Conservation (phyloP, 1,284 basidiomycete genomes). For the Malassezia brasiliensis region DNA sequence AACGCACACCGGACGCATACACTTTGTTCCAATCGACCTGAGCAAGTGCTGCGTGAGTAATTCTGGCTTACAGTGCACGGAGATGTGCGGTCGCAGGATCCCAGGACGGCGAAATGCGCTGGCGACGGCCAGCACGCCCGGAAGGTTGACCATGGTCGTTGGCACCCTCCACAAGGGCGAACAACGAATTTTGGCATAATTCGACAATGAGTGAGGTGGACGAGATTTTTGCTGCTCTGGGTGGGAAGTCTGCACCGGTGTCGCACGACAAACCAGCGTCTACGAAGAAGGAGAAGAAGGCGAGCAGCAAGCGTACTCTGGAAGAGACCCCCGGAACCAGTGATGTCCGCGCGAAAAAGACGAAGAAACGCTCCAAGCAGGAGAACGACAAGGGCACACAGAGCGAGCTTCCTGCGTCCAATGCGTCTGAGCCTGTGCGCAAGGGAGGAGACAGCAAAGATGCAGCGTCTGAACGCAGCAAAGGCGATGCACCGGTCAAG, state of each 20-base stretch:
- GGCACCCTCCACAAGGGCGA: neutral
- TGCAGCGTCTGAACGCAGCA: neutral
- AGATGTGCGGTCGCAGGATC: constrained; percentile 62
- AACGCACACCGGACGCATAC: constrained; percentile 66
- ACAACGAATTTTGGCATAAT: neutral
- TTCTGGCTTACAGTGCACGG: constrained; percentile 53
- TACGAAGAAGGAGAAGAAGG: no score
- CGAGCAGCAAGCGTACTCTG: neutral
- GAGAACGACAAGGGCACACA: no score
- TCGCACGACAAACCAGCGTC: no score
- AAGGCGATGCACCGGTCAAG: neutral
- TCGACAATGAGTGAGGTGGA: constrained; percentile 14
- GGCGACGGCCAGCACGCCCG: constrained; percentile 65
- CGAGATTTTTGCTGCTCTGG: constrained; percentile 11
- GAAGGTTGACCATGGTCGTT: constrained; percentile 54
- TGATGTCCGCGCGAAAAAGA: neutral
- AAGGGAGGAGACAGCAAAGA: no score
- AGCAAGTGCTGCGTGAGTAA: constrained; percentile 58
- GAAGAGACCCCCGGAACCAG: neutral
- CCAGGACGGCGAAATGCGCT: constrained; percentile 65
- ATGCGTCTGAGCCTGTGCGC: no score
- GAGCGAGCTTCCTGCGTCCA: no score
- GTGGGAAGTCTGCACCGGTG: neutral
- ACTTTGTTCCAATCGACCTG: constrained; percentile 74
- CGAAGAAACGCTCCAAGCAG: neutral